Percentiles rank a stretch among this genome's conserved stretches.
Conservation (phyloP, 768 basidiomycete genomes). For the Pulveroboletus sp. region DNA sequence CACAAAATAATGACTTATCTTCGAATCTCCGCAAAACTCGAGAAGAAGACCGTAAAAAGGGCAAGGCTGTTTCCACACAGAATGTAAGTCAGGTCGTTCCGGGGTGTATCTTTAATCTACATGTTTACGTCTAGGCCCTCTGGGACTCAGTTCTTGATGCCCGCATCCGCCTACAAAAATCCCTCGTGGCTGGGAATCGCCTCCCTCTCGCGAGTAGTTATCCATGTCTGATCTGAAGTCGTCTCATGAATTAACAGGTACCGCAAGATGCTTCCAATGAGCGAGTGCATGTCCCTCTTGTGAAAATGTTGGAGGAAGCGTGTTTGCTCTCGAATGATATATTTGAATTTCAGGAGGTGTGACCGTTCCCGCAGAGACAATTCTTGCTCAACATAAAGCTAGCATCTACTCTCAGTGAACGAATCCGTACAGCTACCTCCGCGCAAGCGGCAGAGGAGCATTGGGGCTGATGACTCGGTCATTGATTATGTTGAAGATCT, state of each 20-base stretch:
- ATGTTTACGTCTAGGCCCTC: conserved; percentile 46
- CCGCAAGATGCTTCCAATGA: conserved; percentile 26
- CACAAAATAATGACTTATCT: conserved; percentile 41
- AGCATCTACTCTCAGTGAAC: conserved; percentile 48
- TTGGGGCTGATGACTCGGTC: conserved; percentile 15
- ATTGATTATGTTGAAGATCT: conserved; percentile 29
- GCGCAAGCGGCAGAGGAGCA: conserved; percentile 52
- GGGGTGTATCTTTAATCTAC: conserved; percentile 1
- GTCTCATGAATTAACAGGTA: conserved; percentile 29
- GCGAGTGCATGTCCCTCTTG: conserved; percentile 43
- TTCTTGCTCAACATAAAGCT: conserved; percentile 16
- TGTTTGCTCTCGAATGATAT: conserved; percentile 61
- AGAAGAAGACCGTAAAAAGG: conserved; percentile 75
- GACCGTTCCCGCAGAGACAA: conserved; percentile 8
- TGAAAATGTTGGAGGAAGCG: conserved; percentile 58
- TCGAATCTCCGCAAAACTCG: conserved; percentile 53
- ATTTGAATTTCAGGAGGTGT: conserved; percentile 64
- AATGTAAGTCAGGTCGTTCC: conserved; percentile 50
- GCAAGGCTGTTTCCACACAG: conserved; percentile 78
- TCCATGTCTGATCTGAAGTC: background rate
- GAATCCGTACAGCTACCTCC: conserved; percentile 47
- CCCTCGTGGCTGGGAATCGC: conserved; percentile 56
- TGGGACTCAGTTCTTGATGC: conserved; percentile 88
- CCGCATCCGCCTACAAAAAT: conserved; percentile 90
- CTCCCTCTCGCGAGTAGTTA: conserved; percentile 55